These are phyloP conservation scores for Symbiodinium pilosum DNA, from an alignment of 73 alveolate species.

Conservation along the genomic window DNA sequence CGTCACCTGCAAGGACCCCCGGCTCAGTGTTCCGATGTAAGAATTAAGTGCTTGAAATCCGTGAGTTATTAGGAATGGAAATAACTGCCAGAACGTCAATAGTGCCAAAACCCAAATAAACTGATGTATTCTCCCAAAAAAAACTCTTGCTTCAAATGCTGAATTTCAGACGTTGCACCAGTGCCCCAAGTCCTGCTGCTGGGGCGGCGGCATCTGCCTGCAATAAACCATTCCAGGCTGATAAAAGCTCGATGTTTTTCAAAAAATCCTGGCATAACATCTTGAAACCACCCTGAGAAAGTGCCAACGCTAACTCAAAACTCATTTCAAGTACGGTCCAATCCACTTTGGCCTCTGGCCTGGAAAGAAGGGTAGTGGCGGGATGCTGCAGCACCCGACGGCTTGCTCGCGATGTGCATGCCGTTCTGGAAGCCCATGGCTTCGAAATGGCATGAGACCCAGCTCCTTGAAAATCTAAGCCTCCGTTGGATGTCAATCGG, in stretches of 20 bases:
- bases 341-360: background rate
- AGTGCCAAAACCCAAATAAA: too few species aligned
- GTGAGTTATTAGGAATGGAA: too few species aligned
- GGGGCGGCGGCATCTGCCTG: slow-evolving; percentile 7
- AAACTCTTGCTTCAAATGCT: too few species aligned
- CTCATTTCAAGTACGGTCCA: background rate
- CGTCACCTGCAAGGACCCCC: background rate
- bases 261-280: background rate
- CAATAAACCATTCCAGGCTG: background rate
- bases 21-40: too few species aligned
- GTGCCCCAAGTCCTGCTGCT: background rate
- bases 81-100: too few species aligned
- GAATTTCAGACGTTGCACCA: too few species aligned
- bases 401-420: background rate
- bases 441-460: too few species aligned
- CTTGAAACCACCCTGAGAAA: background rate
- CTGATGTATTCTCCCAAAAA: too few species aligned
- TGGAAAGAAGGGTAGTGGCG: slow-evolving; percentile 4
- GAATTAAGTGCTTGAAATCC: too few species aligned
- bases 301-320: background rate
- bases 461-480: too few species aligned
- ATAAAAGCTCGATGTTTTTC: too few species aligned
- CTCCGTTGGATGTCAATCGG: too few species aligned
- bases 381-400: background rate
- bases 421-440: background rate